Evolutionary conservation across 192 early-diverging fungal genomes (phyloP).

Genomic region (Rhizophagus clarus): DNA sequence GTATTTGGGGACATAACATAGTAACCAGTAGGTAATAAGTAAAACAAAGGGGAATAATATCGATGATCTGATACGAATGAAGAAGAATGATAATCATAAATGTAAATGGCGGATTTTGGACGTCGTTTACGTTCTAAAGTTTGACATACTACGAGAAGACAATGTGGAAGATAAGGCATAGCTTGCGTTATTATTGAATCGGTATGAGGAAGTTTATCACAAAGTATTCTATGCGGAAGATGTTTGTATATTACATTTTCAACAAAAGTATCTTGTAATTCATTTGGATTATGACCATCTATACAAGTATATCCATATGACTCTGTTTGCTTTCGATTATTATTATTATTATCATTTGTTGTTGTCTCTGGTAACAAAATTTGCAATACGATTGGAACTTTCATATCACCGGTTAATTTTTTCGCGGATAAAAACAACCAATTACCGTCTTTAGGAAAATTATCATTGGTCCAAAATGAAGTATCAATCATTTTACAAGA

Average conservation of each 20-base stretch:
- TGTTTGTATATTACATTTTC: not conserved
- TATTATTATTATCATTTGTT: not conserved
- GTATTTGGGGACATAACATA: not conserved
- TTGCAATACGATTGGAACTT: not conserved
- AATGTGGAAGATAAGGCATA: not conserved
- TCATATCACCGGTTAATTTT: not conserved
- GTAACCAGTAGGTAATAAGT: not conserved
- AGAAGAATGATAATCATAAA: slow-evolving; percentile 1
- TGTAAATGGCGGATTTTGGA: not conserved
- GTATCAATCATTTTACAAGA: not conserved
- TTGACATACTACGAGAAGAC: not conserved
- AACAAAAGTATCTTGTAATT: not conserved
- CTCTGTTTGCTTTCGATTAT: not conserved
- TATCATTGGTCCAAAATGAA: not conserved
- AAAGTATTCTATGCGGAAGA: not conserved
- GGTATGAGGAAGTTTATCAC: not conserved
- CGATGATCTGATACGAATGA: not conserved
- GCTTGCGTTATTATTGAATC: not conserved
- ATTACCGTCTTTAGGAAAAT: not conserved
- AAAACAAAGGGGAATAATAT: not conserved
- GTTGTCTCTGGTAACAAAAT: not conserved
- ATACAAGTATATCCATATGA: not conserved
- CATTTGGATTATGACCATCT: not conserved
- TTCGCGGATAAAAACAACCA: not conserved
- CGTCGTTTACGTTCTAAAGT: not conserved